phyloP scores from a whole-genome alignment of 148 eudicot species.

The Diospyros lotus region DNA sequence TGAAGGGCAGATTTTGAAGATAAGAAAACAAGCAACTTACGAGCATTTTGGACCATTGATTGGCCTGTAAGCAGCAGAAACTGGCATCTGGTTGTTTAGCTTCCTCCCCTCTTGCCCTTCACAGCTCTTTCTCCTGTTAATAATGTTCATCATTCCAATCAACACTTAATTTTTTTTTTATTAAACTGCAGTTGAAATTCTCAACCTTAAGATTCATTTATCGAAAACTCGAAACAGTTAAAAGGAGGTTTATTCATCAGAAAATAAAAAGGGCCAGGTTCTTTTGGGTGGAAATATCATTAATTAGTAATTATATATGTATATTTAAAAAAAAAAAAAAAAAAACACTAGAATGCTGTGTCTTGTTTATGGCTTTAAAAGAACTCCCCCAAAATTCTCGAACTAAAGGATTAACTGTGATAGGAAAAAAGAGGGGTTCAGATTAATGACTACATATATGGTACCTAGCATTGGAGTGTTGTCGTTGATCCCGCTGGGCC shows the following conservation, averaged over 20 bases:
- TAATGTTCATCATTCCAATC: not conserved
- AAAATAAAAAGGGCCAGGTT: no score
- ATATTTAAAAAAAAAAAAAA: no score
- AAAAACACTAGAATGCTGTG: no score
- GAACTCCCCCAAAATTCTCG: no score
- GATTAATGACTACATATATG: not conserved
- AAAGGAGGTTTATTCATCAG: no score
- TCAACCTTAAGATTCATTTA: not conserved
- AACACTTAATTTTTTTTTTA: not conserved
- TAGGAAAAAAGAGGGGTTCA: no score
- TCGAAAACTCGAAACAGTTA: no score
- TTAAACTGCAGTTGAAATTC: not conserved
- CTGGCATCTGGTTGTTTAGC: slow-evolving; percentile 18
- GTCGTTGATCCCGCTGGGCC: slow-evolving; percentile 20
- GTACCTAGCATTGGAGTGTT: slow-evolving; percentile 32
- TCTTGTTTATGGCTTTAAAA: no score
- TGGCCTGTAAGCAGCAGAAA: slow-evolving; percentile 31
- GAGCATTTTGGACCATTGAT: slow-evolving; percentile 44
- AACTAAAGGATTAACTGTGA: no score
- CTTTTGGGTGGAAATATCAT: no score
- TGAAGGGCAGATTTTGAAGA: no score
- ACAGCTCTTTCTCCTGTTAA: slow-evolving; percentile 33
- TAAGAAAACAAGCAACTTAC: slow-evolving; percentile 22
- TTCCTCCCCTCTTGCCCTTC: slow-evolving; percentile 32
- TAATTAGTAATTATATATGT: no score